Conservation (phyloP, 2,329 filamentous ascomycete genomes). For the Salinomyces thailandicus region DNA sequence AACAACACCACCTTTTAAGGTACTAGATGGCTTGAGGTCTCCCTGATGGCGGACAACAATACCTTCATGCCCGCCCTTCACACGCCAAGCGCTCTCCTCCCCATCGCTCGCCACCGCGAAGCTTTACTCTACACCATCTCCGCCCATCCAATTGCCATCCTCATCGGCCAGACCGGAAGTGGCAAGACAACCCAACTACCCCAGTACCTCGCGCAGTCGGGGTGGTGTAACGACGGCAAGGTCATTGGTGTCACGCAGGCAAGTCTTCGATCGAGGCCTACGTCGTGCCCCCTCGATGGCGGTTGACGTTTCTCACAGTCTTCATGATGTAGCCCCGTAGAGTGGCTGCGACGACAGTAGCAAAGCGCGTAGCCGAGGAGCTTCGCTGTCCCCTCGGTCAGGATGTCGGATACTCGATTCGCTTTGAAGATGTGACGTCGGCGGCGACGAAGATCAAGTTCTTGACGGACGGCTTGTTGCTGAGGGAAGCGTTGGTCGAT, state of each 20-base stretch:
- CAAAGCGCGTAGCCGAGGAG: conserved; percentile 80
- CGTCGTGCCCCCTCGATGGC: conserved; percentile 3
- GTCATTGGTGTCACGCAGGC: conserved; percentile 85
- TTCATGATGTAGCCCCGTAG: conserved; percentile 57
- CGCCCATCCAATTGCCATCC: conserved; percentile 70
- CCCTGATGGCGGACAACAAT: conserved; percentile 30
- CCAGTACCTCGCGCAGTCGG: conserved; percentile 76
- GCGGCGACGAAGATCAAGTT: conserved; percentile 84
- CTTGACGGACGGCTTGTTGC: conserved; percentile 80
- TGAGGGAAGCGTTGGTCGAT: conserved; percentile 87
- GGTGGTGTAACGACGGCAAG: conserved; percentile 79
- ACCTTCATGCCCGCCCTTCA: conserved; percentile 67
- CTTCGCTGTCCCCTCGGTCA: conserved; percentile 76
- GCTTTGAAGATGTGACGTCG: conserved; percentile 84
- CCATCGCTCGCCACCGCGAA: conserved; percentile 74
- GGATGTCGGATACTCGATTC: conserved; percentile 79
- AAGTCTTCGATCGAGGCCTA: conserved; percentile 25
- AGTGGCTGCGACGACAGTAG: conserved; percentile 84
- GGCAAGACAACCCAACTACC: conserved; percentile 95
- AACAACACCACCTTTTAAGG: too few species aligned
- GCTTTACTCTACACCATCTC: conserved; percentile 78
- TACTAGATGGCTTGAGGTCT: too few species aligned
- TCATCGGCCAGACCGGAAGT: conserved; percentile 88
- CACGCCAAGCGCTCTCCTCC: conserved; percentile 72
- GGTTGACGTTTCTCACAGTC: conserved; percentile 25